Base-by-base conservation (phyloP, 2,329 filamentous ascomycete genomes). In the Colletotrichum salicis region DNA sequence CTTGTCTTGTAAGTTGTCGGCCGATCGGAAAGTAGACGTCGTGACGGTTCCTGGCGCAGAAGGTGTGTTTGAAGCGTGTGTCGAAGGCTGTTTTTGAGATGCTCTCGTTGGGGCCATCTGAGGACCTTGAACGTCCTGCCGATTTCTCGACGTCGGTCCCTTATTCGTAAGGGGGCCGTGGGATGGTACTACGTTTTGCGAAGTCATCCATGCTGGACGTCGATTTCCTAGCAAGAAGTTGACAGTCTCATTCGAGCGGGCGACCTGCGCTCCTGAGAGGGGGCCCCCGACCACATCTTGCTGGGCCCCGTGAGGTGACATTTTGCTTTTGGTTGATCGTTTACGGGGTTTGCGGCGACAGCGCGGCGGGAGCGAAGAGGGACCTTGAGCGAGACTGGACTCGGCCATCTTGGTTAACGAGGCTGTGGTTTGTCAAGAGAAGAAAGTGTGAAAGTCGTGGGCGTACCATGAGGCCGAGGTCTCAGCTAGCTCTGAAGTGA, bases 221-320 rank as follows among this genome's bases (percentile, higher is more conserved):
- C 78, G 80, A 59, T 79, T 78, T 52, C 82, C 80, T 27, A 84
- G 75, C 73, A 83, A 83, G 31, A 78, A 72, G 70, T 84, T 82
- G 64, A 83, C 64, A 1, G 84, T 85, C 57, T 81, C 79, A 75
- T 86, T 86, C 5, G 82, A 81, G 29, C 79, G 79, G 31, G 81
- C 80, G 70, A 84, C 78, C 71, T 82, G 80, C 51, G 62, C 71
- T 62, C 62, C 72, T 55, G 72, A 71, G 73, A 65, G 63, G 31
- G 19, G 55, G 35, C 19, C 29, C 24, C 54, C 48, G 22, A n/a
- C 19, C 13, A 41, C 10, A 45, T 73, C 48, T n/a, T 63, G 27
- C 19, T 65, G 70, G n/a, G 51, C 19, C 33, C 56, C 67, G 52
- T 35, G 59, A 41, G 64, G 48, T 31, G 37, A 24, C 69, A 69